Evolutionary conservation across 441 rosid species (phyloP).

Genomic region (Pelargonium cotyledonis): DNA sequence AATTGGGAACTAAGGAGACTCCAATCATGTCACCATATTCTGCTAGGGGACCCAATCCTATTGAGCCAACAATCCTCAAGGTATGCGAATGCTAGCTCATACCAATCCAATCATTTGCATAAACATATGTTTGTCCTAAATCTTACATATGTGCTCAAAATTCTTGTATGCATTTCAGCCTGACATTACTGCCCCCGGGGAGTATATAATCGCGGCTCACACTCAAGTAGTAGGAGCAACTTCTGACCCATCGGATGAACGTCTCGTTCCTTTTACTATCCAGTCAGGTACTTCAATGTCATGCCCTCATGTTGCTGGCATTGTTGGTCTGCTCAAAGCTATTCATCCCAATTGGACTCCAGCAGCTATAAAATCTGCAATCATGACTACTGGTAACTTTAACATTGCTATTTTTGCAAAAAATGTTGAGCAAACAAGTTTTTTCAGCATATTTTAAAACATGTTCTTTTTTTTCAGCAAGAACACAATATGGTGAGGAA

Average conservation of each 20-base stretch:
- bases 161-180: slow-evolving; percentile 30
- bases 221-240: slow-evolving; percentile 31
- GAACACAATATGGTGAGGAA: slow-evolving; percentile 16
- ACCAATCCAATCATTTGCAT: not conserved
- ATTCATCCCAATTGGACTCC: slow-evolving; percentile 50
- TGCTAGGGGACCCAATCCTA: slow-evolving; percentile 47
- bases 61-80: slow-evolving; percentile 49
- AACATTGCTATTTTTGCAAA: too few species aligned
- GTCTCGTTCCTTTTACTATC: slow-evolving; percentile 26
- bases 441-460: not conserved
- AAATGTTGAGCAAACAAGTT: not conserved
- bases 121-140: not conserved
- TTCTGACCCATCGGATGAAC: slow-evolving; percentile 25
- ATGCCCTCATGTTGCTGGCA: slow-evolving; percentile 51
- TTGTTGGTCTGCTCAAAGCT: slow-evolving; percentile 48
- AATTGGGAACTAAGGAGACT: slow-evolving; percentile 34
- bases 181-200: slow-evolving; percentile 58
- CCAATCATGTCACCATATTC: slow-evolving; percentile 57
- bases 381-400: slow-evolving; percentile 46
- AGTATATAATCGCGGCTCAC: slow-evolving; percentile 46
- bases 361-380: slow-evolving; percentile 48
- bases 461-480: slow-evolving; percentile 23
- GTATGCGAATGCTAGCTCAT: slow-evolving; percentile 5
- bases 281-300: slow-evolving; percentile 60
- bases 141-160: too few species aligned